A percentile compares a stretch with the other conserved stretches of the same genome.
phyloP scores from a whole-genome alignment of 2,329 filamentous ascomycete species.

The Trichoderma guizhouense region DNA sequence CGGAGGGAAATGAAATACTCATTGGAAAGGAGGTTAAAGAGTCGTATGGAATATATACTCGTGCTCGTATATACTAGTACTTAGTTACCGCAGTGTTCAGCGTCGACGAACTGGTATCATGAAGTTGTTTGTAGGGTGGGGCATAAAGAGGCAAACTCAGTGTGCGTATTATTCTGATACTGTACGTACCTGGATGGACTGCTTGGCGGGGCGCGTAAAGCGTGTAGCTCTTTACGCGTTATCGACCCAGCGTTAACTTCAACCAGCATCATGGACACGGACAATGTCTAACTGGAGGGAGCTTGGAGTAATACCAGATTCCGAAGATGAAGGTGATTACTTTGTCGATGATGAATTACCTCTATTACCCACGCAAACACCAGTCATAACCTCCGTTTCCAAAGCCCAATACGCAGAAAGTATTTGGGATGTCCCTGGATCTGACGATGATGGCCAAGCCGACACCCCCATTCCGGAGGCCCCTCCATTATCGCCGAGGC shows the following conservation, averaged over 20 bases:
- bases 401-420: not conserved
- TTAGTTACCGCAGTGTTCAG: not conserved
- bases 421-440: conserved; percentile 24
- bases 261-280: not conserved
- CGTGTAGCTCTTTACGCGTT: not conserved
- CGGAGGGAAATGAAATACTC: not conserved
- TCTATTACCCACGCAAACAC: not conserved
- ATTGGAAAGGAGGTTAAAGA: not conserved
- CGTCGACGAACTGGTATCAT: not conserved
- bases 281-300: conserved; percentile 49
- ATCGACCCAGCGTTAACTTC: not conserved
- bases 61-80: not conserved
- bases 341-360: conserved; percentile 33
- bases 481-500: not conserved
- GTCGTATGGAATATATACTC: not conserved
- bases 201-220: not conserved
- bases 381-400: not conserved
- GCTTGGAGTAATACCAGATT: conserved; percentile 50
- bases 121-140: not conserved
- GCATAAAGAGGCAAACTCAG: not conserved
- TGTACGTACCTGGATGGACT: not conserved
- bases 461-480: not conserved
- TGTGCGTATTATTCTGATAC: not conserved
- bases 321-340: conserved; percentile 46
- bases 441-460: conserved; percentile 28